Percentiles rank a stretch among this genome's conserved stretches.
phyloP scores from a whole-genome alignment of 2,329 filamentous ascomycete genomes.

The Biscogniauxia marginata region DNA sequence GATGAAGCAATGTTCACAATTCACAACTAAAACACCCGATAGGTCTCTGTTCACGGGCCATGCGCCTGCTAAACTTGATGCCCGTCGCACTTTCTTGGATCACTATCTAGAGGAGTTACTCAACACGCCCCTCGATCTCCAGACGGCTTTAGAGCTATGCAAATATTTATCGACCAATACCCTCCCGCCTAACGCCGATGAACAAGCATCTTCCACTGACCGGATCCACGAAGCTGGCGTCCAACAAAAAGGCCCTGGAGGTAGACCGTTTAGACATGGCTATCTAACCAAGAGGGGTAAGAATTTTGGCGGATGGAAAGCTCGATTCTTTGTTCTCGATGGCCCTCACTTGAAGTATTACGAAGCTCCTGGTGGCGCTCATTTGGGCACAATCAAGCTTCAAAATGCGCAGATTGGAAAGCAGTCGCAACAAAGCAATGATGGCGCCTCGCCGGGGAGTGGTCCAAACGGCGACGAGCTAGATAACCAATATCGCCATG shows the following conservation, averaged over 20 bases:
- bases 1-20: constrained; percentile 70
- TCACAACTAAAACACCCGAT: constrained; percentile 78
- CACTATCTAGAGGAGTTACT: constrained; percentile 82
- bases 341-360: constrained; percentile 78
- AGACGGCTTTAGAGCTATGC: constrained; percentile 78
- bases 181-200: constrained; percentile 61
- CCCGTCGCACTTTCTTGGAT: constrained; percentile 76
- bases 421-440: constrained; percentile 68
- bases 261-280: constrained; percentile 73
- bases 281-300: constrained; percentile 97
- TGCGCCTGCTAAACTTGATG: constrained; percentile 89
- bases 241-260: constrained; percentile 56
- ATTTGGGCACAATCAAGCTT: constrained; percentile 91
- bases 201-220: constrained; percentile 43
- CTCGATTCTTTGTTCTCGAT: constrained; percentile 62
- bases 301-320: constrained; percentile 99
- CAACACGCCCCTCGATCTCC: constrained; percentile 76
- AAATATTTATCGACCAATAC: constrained; percentile 75
- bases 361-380: constrained; percentile 84
- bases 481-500: constrained; percentile 94
- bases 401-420: constrained; percentile 90
- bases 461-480: constrained; percentile 63
- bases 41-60: constrained; percentile 86
- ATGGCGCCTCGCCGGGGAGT: constrained; percentile 57
- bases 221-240: constrained; percentile 36